Evolutionary conservation across 805 yeast genomes (phyloP).

Genomic region (Candida wancherniae): DNA sequence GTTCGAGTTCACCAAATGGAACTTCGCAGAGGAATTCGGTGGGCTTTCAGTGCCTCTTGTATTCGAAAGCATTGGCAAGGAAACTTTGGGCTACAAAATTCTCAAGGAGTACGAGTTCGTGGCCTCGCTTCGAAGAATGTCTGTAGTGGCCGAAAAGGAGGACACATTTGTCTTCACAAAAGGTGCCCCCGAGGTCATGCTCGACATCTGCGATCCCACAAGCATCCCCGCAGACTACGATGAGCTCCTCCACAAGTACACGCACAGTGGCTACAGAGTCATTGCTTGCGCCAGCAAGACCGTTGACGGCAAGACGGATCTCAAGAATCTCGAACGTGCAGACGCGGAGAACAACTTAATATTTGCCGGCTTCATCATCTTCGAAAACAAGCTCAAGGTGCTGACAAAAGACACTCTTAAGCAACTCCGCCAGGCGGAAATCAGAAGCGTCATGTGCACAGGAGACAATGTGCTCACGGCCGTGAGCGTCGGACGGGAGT

Average conservation of each 20-base stretch:
- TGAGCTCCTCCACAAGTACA: slow-evolving; percentile 71
- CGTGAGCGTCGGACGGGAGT: slow-evolving; percentile 84
- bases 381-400: slow-evolving; percentile 83
- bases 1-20: slow-evolving; percentile 87
- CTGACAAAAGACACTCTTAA: slow-evolving; percentile 59
- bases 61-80: slow-evolving; percentile 15
- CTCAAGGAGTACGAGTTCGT: slow-evolving; percentile 72
- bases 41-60: slow-evolving; percentile 17
- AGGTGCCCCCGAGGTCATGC: slow-evolving; percentile 96
- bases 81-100: slow-evolving; percentile 25
- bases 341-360: slow-evolving; percentile 63
- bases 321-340: slow-evolving; percentile 44
- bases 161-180: slow-evolving; percentile 52
- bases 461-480: slow-evolving; percentile 97
- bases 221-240: slow-evolving; percentile 73
- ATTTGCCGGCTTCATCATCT: slow-evolving; percentile 84
- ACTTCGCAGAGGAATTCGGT: slow-evolving; percentile 60
- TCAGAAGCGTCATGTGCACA: slow-evolving; percentile 92
- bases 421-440: slow-evolving; percentile 58
- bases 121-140: slow-evolving; percentile 83
- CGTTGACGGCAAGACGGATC: slow-evolving; percentile 19
- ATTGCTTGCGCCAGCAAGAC: slow-evolving; percentile 84
- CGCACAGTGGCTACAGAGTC: slow-evolving; percentile 91
- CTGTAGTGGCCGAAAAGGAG: slow-evolving; percentile 53
- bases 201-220: slow-evolving; percentile 65